These are phyloP conservation scores for Theileria sp. DNA, from an alignment of 169 alveolate genomes.

Conservation along the genomic window DNA sequence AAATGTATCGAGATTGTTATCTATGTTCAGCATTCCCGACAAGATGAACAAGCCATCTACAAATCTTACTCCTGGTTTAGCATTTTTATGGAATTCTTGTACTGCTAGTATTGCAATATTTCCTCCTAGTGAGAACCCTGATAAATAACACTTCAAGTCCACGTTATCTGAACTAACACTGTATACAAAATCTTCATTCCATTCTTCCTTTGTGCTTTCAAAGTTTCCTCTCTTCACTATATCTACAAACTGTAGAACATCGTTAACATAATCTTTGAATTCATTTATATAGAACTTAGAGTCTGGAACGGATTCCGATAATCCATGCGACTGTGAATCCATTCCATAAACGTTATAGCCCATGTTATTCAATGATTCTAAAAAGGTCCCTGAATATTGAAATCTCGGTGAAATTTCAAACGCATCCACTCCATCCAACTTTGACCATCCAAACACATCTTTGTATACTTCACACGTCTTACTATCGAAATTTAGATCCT, in stretches of 20 bases:
- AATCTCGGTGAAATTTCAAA: constrained; percentile 43
- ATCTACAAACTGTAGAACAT: constrained; percentile 66
- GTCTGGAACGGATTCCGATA: constrained; percentile 61
- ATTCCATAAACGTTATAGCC: constrained; percentile 69
- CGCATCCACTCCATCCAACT: constrained; percentile 37
- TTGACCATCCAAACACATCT: constrained; percentile 11
- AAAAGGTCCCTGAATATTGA: constrained; percentile 61
- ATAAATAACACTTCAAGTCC: constrained; percentile 51
- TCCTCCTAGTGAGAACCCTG: constrained; percentile 75
- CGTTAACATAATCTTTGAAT: constrained; percentile 67
- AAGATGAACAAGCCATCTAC: constrained; percentile 62
- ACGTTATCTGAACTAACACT: constrained; percentile 31
- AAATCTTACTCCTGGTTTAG: constrained; percentile 38
- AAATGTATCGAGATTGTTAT: constrained; percentile 28
- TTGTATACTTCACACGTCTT: constrained; percentile 31
- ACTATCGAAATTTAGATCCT: constrained; percentile 3
- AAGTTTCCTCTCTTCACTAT: constrained; percentile 57
- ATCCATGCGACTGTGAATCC: constrained; percentile 70
- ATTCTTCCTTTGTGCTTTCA: constrained; percentile 24
- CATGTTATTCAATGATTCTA: constrained; percentile 56
- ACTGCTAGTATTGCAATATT: constrained; percentile 60
- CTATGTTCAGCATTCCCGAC: constrained; percentile 68
- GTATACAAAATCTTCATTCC: constrained; percentile 29
- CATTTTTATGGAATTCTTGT: constrained; percentile 52
- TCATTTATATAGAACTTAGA: constrained; percentile 27